These are phyloP conservation scores for Malassezia restricta DNA, from an alignment of 1,284 basidiomycete genomes.

Conservation along the genomic window DNA sequence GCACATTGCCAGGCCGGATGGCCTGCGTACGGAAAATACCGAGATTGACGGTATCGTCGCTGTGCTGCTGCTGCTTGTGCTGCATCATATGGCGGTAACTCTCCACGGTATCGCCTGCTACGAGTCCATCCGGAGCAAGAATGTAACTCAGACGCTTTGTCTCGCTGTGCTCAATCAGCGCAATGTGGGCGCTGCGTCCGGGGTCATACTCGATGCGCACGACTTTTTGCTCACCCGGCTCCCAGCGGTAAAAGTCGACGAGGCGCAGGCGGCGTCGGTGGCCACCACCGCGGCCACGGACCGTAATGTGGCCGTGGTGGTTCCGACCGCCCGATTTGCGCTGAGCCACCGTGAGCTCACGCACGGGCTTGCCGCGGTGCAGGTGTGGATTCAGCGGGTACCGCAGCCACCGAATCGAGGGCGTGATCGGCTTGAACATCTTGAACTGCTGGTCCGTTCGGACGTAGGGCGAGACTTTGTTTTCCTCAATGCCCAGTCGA, in stretches of 20 bases:
- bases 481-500: slow-evolving; percentile 29
- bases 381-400: slow-evolving; percentile 69
- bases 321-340: slow-evolving; percentile 80
- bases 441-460: slow-evolving; percentile 54
- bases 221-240: slow-evolving; percentile 71
- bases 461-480: slow-evolving; percentile 32
- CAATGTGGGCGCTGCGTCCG: slow-evolving; percentile 82
- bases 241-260: slow-evolving; percentile 66
- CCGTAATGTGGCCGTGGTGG: slow-evolving; percentile 67
- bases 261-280: slow-evolving; percentile 74
- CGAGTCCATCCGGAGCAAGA: slow-evolving; percentile 74
- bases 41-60: slow-evolving; percentile 55
- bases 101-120: slow-evolving; percentile 76
- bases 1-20: slow-evolving; percentile 80
- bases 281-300: slow-evolving; percentile 77
- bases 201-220: slow-evolving; percentile 95
- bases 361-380: slow-evolving; percentile 68
- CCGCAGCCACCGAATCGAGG: slow-evolving; percentile 71
- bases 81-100: slow-evolving; percentile 56
- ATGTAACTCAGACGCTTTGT: slow-evolving; percentile 65
- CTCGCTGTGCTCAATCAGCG: slow-evolving; percentile 58
- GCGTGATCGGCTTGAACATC: slow-evolving; percentile 77
- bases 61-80: slow-evolving; percentile 24
- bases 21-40: slow-evolving; percentile 75
- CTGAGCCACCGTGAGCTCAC: slow-evolving; percentile 65